Evolutionary conservation across 352 stramenopile species (phyloP), one percentile per base, ranked within the genome.

Genomic region (Achlya hypogyna): DNA sequence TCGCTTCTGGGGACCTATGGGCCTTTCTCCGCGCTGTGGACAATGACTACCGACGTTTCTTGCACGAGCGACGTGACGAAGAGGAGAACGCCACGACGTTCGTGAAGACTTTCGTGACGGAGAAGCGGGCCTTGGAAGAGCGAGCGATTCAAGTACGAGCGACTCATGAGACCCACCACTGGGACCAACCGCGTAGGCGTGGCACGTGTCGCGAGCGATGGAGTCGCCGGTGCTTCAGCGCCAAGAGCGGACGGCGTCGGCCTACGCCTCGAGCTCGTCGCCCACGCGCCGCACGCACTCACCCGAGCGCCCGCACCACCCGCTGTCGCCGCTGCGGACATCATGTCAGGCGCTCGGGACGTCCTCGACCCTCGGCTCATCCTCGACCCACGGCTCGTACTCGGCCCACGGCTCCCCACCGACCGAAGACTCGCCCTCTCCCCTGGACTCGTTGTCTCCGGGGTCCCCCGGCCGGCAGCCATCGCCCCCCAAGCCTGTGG

Each of bases 51-150:
- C 60, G 60, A 25, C 34, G 40, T 5, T 67, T 67, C 31, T 14
- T 32, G 28, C 25, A 25, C 12, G 47, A 59, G 1, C n/a, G 23
- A 10, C 40, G 43, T n/a, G 25, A 32, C 34, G 60, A 67, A 59
- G 42, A 60, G 40, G 60, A 67, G 8, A 67, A 67, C 34, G 60
- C 60, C 23, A 45, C 60, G 42, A 67, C 60, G 47, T 67, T 67
- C 59, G 60, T 67, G n/a, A 59, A n/a, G 23, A 67, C 28, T 22
- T 49, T 60, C 16, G 42, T 67, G 0, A 42, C 32, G 28, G 60
- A 67, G 59, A 49, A 49, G 20, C 42, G n/a, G 22, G 5, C 27
- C 20, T 45, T 58, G 27, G 38, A 67, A 58, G 60, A 67, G 23
- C 4, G 34, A 27, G 42, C 60, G 18, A 49, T 67, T 1, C 43